Conservation (phyloP, 2,329 filamentous ascomycete genomes). For the Aspergillus clavatus region DNA sequence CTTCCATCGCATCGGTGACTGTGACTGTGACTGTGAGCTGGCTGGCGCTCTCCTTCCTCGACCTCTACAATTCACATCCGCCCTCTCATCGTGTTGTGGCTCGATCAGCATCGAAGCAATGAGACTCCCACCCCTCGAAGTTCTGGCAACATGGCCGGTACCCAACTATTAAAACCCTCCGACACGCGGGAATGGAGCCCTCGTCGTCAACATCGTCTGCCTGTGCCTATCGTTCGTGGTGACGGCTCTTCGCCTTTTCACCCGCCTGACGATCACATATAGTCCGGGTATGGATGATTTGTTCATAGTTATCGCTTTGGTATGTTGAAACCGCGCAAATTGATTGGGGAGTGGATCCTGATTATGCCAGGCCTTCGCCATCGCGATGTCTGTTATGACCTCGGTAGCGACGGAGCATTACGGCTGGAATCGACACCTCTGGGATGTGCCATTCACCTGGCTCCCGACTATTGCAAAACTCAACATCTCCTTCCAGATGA, state of each 20-base stretch:
- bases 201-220: constrained; percentile 41
- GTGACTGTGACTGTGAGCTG: background rate
- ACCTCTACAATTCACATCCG: background rate
- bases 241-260: constrained; percentile 44
- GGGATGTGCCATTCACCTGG: constrained; percentile 34
- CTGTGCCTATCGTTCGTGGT: constrained; percentile 38
- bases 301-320: constrained; percentile 42
- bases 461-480: constrained; percentile 31
- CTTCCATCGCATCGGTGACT: background rate
- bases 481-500: constrained; percentile 34
- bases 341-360: background rate
- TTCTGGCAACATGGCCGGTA: constrained; percentile 42
- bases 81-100: constrained; percentile 1
- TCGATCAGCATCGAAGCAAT: too few species aligned
- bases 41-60: background rate
- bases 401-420: constrained; percentile 31
- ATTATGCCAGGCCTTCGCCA: constrained; percentile 25
- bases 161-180: constrained; percentile 47
- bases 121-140: constrained; percentile 39
- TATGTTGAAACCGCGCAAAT: constrained; percentile 15
- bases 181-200: constrained; percentile 40
- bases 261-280: constrained; percentile 42
- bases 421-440: constrained; percentile 39
- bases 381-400: constrained; percentile 32
- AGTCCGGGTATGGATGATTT: constrained; percentile 47